Evolutionary conservation across 208 protist genomes (phyloP), one percentile per base, ranked within the genome.

Genomic region (Wallacemonas sp.): DNA sequence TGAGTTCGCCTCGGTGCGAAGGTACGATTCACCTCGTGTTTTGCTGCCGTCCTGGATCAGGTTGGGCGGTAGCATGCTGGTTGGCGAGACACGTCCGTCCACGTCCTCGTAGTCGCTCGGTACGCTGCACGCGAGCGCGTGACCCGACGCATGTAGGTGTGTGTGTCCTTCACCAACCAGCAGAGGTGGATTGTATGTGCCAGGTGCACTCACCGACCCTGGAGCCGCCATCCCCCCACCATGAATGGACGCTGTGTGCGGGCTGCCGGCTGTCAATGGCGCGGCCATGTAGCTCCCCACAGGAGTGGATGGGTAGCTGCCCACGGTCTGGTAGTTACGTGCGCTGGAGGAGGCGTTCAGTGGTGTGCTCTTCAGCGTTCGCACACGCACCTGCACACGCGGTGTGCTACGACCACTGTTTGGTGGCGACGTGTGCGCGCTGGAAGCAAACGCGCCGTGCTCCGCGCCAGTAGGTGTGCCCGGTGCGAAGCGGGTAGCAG

Each of bases 11-110:
- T 73, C 73, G 4, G 68, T 61, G 0, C 73, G 67, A 32, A 79
- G 36, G 39, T 71, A 48, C 45, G 66, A 73, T 63, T 71, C 68
- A 8, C 73, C 68, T 27, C 71, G 70, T 4, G 68, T 74, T 52
- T 74, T 79, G 4, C 67, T 73, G 29, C 73, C 68, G 39, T 79
- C 73, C 32, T 79, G 68, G 41, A 78, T 66, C n/a, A 78, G 29
- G 21, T 78, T 65, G 0, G 72, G 32, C 0, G 72, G 72, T 13
- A 78, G 57, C 72, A 73, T 58, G 45, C 72, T 78, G 0, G 72
- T 78, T 29, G 72, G 72, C 2, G 72, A 78, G 26, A 78, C 54
- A 0, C 46, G 50, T 27, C 50, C 50, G 13, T 57, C 50, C 32
- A 38, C 50, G 30, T 38, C 50, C 29, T 34, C 50, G 0, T 24